These are phyloP conservation scores for Dissophora globulifera DNA, from an alignment of 192 early-diverging fungal species.

Conservation along the genomic window DNA sequence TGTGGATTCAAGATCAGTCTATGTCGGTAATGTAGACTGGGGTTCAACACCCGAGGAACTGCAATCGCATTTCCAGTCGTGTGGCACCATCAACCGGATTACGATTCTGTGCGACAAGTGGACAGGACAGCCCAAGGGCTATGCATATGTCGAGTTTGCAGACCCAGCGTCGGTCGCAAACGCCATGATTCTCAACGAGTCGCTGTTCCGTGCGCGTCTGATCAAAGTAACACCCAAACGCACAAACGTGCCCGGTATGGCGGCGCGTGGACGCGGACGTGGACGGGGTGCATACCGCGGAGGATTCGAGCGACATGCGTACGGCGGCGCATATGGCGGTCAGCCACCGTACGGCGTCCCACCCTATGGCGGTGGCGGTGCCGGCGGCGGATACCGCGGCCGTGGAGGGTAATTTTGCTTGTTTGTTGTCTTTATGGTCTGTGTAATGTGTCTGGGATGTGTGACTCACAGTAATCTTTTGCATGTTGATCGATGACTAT, in stretches of 20 bases:
- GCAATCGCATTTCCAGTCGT: slow-evolving; percentile 93
- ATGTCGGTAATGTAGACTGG: slow-evolving; percentile 98
- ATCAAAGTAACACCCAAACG: slow-evolving; percentile 93
- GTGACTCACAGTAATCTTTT: not conserved
- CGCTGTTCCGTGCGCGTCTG: slow-evolving; percentile 86
- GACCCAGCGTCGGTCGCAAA: slow-evolving; percentile 79
- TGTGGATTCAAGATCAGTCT: slow-evolving; percentile 89
- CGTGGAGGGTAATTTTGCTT: slow-evolving; percentile 54
- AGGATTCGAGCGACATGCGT: slow-evolving; percentile 61
- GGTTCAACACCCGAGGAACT: slow-evolving; percentile 92
- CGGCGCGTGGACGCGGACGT: slow-evolving; percentile 78
- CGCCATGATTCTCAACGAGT: slow-evolving; percentile 89
- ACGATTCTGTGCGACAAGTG: slow-evolving; percentile 96
- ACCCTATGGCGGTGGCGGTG: slow-evolving; percentile 45
- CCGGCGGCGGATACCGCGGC: slow-evolving; percentile 62
- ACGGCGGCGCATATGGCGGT: slow-evolving; percentile 33
- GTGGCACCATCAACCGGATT: slow-evolving; percentile 97
- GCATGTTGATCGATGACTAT: not conserved
- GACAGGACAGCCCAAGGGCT: slow-evolving; percentile 92
- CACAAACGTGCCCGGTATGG: slow-evolving; percentile 93
- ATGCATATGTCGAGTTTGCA: slow-evolving; percentile 97
- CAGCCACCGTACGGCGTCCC: slow-evolving; percentile 42
- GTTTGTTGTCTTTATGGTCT: not conserved
- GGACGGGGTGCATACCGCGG: slow-evolving; percentile 78
- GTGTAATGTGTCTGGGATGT: not conserved